Evolutionary conservation across 768 basidiomycete genomes (phyloP), one percentile per base, ranked within the genome.

Genomic region (Russula compacta): DNA sequence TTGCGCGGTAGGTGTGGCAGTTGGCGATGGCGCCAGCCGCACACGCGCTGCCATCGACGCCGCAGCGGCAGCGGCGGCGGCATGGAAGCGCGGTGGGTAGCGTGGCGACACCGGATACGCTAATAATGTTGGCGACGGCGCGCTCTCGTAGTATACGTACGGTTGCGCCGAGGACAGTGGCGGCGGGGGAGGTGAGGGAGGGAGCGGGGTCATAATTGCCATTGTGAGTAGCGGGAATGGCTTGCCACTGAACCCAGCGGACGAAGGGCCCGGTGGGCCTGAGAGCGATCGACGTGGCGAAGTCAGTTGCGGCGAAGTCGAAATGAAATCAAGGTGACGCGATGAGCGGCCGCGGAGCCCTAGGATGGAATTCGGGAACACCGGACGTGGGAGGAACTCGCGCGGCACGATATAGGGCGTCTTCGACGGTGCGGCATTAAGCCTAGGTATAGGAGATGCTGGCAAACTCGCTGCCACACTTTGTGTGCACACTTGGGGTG

Each of bases 241-340:
- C 43, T 52, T 65, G 56, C 43, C 38, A 19, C 9, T 63, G 56
- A 42, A 19, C 17, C 60, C 61, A n/a, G 57, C 46, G n/a, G 61
- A 58, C 42, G 43, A 59, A 14, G 58, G 44, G 12, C 58, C 56
- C 14, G 65, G 65, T 8, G 74, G 74, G 17, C 73, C 73, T 0
- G 74, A 75, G 55, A 68, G 68, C 6, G 74, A 73, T 36, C 74
- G 64, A 38, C 74, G 70, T 21, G 69, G 71, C 19, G 72, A 67
- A 53, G 72, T 72, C 62, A 71, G 63, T 29, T 67, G 66, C 19
- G 69, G 66, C 3, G 71, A 67, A 5, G 71, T 66, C 6, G 63
- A 58, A 53, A 67, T 65, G 11, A 54, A 60, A 2, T 69, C 60
- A 17, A 66, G 56, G n/a, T 56, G 53, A 42, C 60, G 54, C 35